Evolutionary conservation across 1,284 basidiomycete species (phyloP).

Genomic region (Melampsora americana): DNA sequence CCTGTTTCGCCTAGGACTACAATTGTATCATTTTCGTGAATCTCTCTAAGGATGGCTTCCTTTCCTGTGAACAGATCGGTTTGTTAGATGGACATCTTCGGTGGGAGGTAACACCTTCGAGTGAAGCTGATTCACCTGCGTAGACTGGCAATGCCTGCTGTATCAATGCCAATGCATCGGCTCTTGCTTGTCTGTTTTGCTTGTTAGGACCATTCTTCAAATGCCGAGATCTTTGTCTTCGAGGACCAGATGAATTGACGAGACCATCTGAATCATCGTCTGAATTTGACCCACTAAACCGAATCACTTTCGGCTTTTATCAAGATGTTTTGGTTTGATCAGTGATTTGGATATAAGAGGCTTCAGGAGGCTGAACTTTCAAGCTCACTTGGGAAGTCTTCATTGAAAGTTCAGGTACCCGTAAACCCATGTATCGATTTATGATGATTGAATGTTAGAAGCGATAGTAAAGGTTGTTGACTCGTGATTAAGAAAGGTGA

Average conservation of each 20-base stretch:
- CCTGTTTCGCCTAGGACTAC: constrained; percentile 94
- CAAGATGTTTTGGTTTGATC: too few relatives aligned
- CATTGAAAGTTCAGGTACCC: too few relatives aligned
- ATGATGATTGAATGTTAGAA: too few relatives aligned
- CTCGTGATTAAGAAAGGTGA: too few relatives aligned
- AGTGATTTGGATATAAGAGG: too few relatives aligned
- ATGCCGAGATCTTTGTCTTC: background rate
- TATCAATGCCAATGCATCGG: constrained; percentile 11
- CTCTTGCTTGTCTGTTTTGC: constrained; percentile 13
- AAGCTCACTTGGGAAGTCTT: too few relatives aligned
- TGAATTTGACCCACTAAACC: constrained; percentile 7
- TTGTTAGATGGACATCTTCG: background rate
- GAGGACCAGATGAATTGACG: background rate
- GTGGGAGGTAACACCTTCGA: background rate
- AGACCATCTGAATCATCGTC: constrained; percentile 3
- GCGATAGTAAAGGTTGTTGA: too few relatives aligned
- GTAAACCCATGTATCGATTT: too few relatives aligned
- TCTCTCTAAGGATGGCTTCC: constrained; percentile 69
- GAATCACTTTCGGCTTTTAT: too few relatives aligned
- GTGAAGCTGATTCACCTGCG: constrained; percentile 9
- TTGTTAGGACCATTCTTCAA: constrained; percentile 2
- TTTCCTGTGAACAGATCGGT: constrained; percentile 60
- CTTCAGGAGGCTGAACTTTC: too few relatives aligned
- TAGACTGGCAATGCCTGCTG: constrained; percentile 34
- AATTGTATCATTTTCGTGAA: constrained; percentile 76